These are phyloP conservation scores for Agaricus subrufescens DNA, from an alignment of 768 basidiomycete species.

Conservation along the genomic window DNA sequence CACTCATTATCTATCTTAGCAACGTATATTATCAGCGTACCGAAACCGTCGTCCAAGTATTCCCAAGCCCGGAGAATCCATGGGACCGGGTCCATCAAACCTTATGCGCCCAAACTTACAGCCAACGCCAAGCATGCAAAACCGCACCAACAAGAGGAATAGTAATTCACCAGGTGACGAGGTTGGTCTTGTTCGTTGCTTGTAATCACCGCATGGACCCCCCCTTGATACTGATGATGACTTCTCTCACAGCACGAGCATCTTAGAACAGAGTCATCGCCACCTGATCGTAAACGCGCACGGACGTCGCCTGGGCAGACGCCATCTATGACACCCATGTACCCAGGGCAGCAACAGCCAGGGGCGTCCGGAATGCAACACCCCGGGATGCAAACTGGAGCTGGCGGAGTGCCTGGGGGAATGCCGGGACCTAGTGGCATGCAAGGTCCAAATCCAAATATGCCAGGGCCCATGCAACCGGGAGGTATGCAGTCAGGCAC, in stretches of 20 bases:
- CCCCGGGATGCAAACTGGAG: constrained; percentile 7
- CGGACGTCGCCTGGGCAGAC: constrained; percentile 50
- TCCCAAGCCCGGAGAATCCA: constrained; percentile 24
- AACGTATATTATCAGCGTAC: constrained; percentile 24
- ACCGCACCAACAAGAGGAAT: constrained; percentile 32
- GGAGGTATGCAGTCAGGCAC: constrained; percentile 5
- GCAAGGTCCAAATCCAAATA: constrained; percentile 3
- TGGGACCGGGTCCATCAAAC: constrained; percentile 39
- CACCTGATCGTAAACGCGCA: constrained; percentile 50
- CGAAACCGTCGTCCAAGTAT: constrained; percentile 2
- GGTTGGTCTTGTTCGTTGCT: constrained; percentile 24
- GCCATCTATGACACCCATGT: constrained; percentile 22
- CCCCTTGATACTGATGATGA: background rate
- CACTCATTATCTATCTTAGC: constrained; percentile 19
- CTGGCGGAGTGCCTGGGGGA: constrained; percentile 2
- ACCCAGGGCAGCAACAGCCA: constrained; percentile 23
- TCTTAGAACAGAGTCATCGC: constrained; percentile 47
- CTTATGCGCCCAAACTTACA: constrained; percentile 17
- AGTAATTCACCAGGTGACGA: constrained; percentile 65
- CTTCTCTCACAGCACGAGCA: constrained; percentile 36
- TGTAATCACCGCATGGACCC: background rate
- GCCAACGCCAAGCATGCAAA: constrained; percentile 24
- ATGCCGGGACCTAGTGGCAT: constrained; percentile 8
- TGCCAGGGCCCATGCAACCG: constrained; percentile 5
- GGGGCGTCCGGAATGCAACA: constrained; percentile 9